A percentile compares a stretch with the other conserved stretches of the same genome.
These are phyloP conservation scores for Thuidium tamariscinum DNA, from an alignment of 225 moss, liverwort and hornwort genomes.

Conservation along the genomic window DNA sequence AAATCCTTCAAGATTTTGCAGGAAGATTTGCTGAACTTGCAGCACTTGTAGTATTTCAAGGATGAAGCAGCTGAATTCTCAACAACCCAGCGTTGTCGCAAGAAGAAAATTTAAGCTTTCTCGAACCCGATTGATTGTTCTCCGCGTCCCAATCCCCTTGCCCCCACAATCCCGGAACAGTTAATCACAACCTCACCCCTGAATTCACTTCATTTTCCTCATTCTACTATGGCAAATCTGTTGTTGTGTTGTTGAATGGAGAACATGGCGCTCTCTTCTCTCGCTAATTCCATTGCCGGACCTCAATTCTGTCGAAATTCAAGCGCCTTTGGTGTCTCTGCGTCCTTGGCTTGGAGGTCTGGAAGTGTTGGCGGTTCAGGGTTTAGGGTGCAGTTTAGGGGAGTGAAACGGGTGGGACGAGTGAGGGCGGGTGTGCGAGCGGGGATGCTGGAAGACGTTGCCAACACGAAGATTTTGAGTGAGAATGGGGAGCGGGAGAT, in stretches of 20 bases:
- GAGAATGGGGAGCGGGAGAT: slow-evolving; percentile 12
- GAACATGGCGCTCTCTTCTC: slow-evolving; percentile 14
- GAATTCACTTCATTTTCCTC: background rate
- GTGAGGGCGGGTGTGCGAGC: slow-evolving; percentile 1
- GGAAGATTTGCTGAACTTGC: background rate
- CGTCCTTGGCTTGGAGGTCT: background rate
- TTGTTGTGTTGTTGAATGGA: background rate
- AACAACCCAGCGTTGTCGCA: background rate
- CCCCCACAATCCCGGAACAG: background rate
- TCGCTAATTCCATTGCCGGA: background rate
- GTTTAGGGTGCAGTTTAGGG: background rate
- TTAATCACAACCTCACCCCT: background rate
- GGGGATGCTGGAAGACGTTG: slow-evolving; percentile 36
- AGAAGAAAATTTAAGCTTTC: background rate
- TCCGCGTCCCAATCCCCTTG: background rate
- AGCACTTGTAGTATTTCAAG: background rate
- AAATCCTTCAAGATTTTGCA: background rate
- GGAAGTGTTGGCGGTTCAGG: background rate
- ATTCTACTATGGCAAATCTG: background rate
- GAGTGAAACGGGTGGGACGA: background rate
- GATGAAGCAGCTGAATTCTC: background rate
- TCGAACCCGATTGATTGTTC: background rate
- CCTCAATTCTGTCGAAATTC: background rate
- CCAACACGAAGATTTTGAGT: slow-evolving; percentile 19
- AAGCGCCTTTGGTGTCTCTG: background rate